These are phyloP conservation scores for Neoboletus brunneissimus DNA, from an alignment of 768 basidiomycete species.

Conservation along the genomic window DNA sequence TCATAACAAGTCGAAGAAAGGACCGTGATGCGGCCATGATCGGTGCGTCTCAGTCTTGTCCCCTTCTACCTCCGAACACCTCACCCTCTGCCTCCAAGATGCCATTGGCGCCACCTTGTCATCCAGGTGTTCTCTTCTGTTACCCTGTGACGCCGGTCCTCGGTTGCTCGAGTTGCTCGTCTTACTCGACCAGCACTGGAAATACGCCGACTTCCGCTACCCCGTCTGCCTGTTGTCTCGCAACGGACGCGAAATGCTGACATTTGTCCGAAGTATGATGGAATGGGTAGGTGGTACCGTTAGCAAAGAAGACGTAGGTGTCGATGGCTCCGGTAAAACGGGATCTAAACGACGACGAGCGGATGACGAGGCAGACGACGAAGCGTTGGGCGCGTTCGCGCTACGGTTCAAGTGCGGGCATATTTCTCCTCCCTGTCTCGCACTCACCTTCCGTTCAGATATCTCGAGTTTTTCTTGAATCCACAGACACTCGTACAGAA, in stretches of 20 bases:
- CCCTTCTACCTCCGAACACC: neutral
- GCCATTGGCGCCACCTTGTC: slow-evolving; percentile 84
- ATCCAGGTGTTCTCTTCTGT: slow-evolving; percentile 74
- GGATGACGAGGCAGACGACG: slow-evolving; percentile 75
- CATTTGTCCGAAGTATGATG: slow-evolving; percentile 94
- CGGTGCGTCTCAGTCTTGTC: slow-evolving; percentile 43
- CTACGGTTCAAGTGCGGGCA: slow-evolving; percentile 80
- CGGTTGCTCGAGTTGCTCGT: slow-evolving; percentile 96
- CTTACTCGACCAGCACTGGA: slow-evolving; percentile 96
- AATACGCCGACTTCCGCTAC: slow-evolving; percentile 75
- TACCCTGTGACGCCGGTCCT: slow-evolving; percentile 92
- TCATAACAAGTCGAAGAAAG: slow-evolving; percentile 82
- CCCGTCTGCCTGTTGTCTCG: slow-evolving; percentile 93
- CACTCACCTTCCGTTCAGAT: slow-evolving; percentile 43
- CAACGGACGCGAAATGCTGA: slow-evolving; percentile 90
- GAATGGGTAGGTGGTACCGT: slow-evolving; percentile 98
- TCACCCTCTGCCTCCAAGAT: slow-evolving; percentile 45
- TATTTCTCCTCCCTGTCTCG: neutral
- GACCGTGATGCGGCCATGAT: slow-evolving; percentile 89
- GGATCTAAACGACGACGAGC: slow-evolving; percentile 52
- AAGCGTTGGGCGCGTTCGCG: slow-evolving; percentile 80
- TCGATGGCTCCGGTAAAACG: slow-evolving; percentile 59
- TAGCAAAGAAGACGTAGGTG: slow-evolving; percentile 87
- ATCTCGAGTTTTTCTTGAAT: slow-evolving; percentile 88
- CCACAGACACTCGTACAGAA: slow-evolving; percentile 76